A percentile compares a stretch with the other conserved stretches of the same genome.
Evolutionary conservation across 2,329 filamentous ascomycete species (phyloP).

Genomic region (Talaromyces sp.): DNA sequence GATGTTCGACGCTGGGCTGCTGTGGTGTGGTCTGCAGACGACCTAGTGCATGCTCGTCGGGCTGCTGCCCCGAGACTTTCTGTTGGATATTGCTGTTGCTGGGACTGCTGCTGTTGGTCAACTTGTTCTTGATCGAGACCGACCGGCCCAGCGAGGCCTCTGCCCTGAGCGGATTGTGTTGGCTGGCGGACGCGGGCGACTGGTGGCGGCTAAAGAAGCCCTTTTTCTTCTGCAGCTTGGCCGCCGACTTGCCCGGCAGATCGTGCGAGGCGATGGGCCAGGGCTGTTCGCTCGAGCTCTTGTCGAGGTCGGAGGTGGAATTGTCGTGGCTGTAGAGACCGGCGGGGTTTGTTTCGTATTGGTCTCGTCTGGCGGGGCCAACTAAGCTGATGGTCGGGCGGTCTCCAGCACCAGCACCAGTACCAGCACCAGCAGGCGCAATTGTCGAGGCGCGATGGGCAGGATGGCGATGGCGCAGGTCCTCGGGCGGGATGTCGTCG

Average conservation of each 20-base stretch:
- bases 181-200: conserved; percentile 11
- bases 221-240: conserved; percentile 12
- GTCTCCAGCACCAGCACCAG: background rate
- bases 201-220: conserved; percentile 10
- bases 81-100: background rate
- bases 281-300: conserved; percentile 13
- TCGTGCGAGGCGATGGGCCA: conserved; percentile 14
- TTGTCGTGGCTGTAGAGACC: conserved; percentile 9
- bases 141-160: conserved; percentile 6
- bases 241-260: conserved; percentile 10
- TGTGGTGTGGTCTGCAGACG: background rate
- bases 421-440: background rate
- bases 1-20: background rate
- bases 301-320: conserved; percentile 15
- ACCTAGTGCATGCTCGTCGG: background rate
- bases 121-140: conserved; percentile 7
- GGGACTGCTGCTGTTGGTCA: background rate
- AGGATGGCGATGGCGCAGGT: conserved; percentile 7
- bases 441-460: conserved; percentile 1
- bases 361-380: conserved; percentile 8
- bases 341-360: conserved; percentile 13
- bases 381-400: conserved; percentile 10
- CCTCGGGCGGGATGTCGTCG: background rate
- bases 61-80: background rate
- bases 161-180: background rate